Percentiles rank a stretch among this genome's conserved stretches.
Conservation (phyloP, 768 basidiomycete species). For the Chalciporus sphaerocephalus region DNA sequence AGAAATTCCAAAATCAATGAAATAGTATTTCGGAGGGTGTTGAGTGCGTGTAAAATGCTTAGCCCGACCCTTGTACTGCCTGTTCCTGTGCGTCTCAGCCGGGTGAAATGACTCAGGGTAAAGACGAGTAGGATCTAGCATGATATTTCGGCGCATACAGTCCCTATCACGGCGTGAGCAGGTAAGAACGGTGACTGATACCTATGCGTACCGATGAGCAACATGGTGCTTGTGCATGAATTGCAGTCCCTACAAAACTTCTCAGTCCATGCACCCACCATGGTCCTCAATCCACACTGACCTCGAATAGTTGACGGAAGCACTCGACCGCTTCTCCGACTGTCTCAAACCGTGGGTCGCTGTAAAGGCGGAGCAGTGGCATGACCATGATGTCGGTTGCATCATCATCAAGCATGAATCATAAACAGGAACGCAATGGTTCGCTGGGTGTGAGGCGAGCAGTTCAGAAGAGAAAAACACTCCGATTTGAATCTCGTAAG, state of each 20-base stretch:
- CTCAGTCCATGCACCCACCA: neutral
- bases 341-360: slow-evolving; percentile 24
- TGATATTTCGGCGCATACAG: slow-evolving; percentile 30
- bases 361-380: slow-evolving; percentile 33
- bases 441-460: slow-evolving; percentile 8
- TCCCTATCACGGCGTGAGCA: slow-evolving; percentile 18
- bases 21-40: too few relatives aligned
- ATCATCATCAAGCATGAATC: slow-evolving; percentile 14
- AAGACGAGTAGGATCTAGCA: too few relatives aligned
- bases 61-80: too few relatives aligned
- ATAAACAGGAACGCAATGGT: slow-evolving; percentile 35
- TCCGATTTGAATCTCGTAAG: slow-evolving; percentile 31
- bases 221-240: slow-evolving; percentile 25
- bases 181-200: neutral
- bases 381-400: slow-evolving; percentile 26
- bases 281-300: neutral
- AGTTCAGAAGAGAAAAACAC: slow-evolving; percentile 13
- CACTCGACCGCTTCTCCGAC: slow-evolving; percentile 20
- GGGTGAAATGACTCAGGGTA: too few relatives aligned
- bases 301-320: slow-evolving; percentile 32
- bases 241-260: slow-evolving; percentile 16
- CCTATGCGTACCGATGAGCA: slow-evolving; percentile 10
- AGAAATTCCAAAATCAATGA: too few relatives aligned
- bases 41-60: too few relatives aligned
- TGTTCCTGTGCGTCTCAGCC: too few relatives aligned